Conservation (phyloP, 2,329 filamentous ascomycete species). For the Claviceps digitariae region DNA sequence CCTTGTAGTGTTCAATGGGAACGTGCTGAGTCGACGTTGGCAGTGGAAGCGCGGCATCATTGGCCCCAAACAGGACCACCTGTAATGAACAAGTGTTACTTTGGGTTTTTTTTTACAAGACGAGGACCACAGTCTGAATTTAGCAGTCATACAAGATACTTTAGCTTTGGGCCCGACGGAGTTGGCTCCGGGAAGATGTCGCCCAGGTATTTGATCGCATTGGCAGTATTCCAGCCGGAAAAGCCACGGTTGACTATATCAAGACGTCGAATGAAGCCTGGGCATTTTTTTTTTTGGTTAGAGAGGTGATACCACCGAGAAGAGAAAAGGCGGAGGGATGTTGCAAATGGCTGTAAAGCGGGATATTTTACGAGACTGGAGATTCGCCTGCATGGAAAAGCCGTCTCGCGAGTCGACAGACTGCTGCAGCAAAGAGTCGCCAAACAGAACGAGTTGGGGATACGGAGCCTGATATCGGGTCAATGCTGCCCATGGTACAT, state of each 20-base stretch:
- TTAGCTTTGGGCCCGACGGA: conserved; percentile 42
- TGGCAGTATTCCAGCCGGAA: conserved; percentile 70
- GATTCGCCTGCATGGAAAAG: conserved; percentile 59
- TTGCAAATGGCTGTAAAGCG: not conserved
- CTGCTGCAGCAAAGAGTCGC: conserved; percentile 75
- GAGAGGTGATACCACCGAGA: not conserved
- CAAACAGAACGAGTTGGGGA: conserved; percentile 70
- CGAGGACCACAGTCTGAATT: not conserved
- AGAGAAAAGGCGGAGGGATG: not conserved
- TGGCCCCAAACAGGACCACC: conserved; percentile 77
- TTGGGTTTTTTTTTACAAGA: not conserved
- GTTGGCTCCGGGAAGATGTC: conserved; percentile 57
- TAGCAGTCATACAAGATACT: conserved; percentile 46
- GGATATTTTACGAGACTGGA: conserved; percentile 49
- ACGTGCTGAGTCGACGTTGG: conserved; percentile 59
- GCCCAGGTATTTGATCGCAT: conserved; percentile 56
- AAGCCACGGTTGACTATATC: conserved; percentile 86
- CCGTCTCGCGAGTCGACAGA: conserved; percentile 47
- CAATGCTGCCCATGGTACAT: not conserved
- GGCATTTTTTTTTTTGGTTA: not conserved
- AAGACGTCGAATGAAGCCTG: conserved; percentile 61
- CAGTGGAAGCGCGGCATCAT: conserved; percentile 63
- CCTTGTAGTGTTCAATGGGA: conserved; percentile 58
- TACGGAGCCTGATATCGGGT: conserved; percentile 25
- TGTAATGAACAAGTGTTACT: conserved; percentile 18